Percentiles rank a stretch among this genome's conserved stretches.
phyloP scores from a whole-genome alignment of 2,329 filamentous ascomycete genomes.

The Cordyceps fumosorosea region DNA sequence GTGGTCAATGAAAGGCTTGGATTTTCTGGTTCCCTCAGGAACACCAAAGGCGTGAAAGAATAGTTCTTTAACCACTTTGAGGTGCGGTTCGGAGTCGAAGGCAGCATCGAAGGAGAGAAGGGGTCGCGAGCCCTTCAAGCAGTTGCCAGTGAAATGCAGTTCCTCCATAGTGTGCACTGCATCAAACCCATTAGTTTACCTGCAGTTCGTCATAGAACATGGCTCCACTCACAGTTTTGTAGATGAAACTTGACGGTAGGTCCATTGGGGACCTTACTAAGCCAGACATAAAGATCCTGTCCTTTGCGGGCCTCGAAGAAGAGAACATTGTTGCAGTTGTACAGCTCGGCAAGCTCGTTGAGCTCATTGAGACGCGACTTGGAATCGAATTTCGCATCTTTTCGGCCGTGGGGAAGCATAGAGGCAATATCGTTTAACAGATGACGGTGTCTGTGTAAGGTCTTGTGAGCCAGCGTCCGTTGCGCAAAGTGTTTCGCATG shows the following conservation, averaged over 20 bases:
- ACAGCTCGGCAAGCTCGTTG: slow-evolving; percentile 68
- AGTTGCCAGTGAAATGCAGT: slow-evolving; percentile 94
- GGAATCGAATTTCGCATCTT: slow-evolving; percentile 94
- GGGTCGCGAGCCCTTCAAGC: slow-evolving; percentile 85
- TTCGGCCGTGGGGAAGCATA: slow-evolving; percentile 84
- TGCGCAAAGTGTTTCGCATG: background rate
- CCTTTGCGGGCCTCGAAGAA: slow-evolving; percentile 95
- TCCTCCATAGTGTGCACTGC: slow-evolving; percentile 93
- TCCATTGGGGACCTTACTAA: slow-evolving; percentile 76
- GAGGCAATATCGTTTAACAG: slow-evolving; percentile 82
- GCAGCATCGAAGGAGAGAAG: slow-evolving; percentile 84
- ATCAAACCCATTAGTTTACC: slow-evolving; percentile 19
- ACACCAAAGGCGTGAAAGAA: slow-evolving; percentile 89
- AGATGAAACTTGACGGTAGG: slow-evolving; percentile 63
- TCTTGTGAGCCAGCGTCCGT: slow-evolving; percentile 10
- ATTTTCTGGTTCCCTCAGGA: slow-evolving; percentile 77
- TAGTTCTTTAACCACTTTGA: slow-evolving; percentile 80
- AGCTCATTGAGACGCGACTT: slow-evolving; percentile 82
- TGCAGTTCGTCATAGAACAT: background rate
- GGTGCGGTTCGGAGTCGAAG: slow-evolving; percentile 76
- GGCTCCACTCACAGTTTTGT: slow-evolving; percentile 56
- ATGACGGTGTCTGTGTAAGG: slow-evolving; percentile 69
- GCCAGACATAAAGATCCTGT: slow-evolving; percentile 90
- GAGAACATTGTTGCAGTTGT: slow-evolving; percentile 90
- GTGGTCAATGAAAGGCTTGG: slow-evolving; percentile 94